A percentile compares a stretch with the other conserved stretches of the same genome.
Conservation (phyloP, 306 rosid genomes). For the Fragaria vesca region DNA sequence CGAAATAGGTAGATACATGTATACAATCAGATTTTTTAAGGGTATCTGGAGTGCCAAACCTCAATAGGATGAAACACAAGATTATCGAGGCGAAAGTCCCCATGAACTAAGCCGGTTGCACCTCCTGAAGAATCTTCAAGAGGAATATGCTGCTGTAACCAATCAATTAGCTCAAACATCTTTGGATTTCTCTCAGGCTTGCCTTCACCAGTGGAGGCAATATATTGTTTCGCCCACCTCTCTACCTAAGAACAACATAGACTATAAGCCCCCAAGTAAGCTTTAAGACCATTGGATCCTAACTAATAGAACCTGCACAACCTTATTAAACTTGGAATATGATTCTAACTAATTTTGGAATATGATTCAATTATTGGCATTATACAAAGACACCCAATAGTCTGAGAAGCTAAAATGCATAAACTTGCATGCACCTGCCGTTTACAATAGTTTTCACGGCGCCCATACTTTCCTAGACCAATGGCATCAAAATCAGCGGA, state of each 20-base stretch:
- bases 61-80: conserved; percentile 85
- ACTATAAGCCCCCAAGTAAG: conserved; percentile 5
- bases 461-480: conserved; percentile 81
- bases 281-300: neutral
- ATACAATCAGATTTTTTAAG: neutral
- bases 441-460: conserved; percentile 68
- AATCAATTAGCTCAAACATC: conserved; percentile 78
- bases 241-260: conserved; percentile 59
- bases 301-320: neutral
- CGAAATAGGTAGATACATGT: neutral
- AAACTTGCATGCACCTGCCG: conserved; percentile 60
- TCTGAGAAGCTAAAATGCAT: neutral
- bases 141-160: conserved; percentile 72
- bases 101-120: conserved; percentile 85
- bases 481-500: conserved; percentile 69
- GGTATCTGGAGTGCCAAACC: conserved; percentile 45
- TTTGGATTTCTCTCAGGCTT: conserved; percentile 75
- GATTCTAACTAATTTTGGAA: neutral
- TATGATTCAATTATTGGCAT: neutral
- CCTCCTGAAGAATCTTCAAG: conserved; percentile 78
- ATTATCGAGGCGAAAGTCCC: conserved; percentile 94
- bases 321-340: neutral
- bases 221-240: conserved; percentile 89
- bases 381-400: neutral
- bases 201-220: conserved; percentile 77